A percentile compares a stretch with the other conserved stretches of the same genome.
Evolutionary conservation across 192 early-diverging fungal species (phyloP).

Genomic region (Rhizophagus clarus): DNA sequence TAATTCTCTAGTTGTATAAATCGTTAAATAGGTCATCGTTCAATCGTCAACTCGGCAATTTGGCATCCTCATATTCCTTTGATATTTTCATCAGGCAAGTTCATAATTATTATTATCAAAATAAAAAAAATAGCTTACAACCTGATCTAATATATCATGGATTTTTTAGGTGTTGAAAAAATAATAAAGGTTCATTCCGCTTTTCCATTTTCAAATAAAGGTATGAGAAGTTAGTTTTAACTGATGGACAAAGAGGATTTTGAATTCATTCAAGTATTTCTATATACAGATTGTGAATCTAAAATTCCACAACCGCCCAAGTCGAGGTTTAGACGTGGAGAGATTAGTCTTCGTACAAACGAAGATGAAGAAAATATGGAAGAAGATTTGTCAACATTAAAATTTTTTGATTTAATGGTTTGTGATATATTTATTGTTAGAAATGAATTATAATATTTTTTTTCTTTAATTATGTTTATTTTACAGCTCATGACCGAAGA

Average conservation of each 20-base stretch:
- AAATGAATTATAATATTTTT: neutral
- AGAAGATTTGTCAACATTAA: neutral
- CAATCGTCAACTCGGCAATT: neutral
- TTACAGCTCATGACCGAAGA: neutral
- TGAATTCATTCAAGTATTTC: neutral
- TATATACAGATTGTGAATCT: neutral
- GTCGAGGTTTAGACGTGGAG: neutral
- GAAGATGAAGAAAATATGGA: neutral
- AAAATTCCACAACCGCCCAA: neutral
- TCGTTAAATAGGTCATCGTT: neutral
- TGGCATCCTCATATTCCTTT: neutral
- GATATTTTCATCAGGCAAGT: conserved; percentile 10
- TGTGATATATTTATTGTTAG: neutral
- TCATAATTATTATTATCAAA: neutral
- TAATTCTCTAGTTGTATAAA: neutral
- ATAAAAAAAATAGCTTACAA: neutral
- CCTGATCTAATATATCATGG: neutral
- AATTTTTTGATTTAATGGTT: neutral
- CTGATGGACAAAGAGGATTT: neutral
- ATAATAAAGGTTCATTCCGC: neutral
- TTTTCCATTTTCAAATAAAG: conserved; percentile 10
- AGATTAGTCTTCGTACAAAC: neutral
- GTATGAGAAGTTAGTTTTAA: neutral
- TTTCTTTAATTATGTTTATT: neutral
- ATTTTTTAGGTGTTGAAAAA: neutral